Evolutionary conservation across 495 filamentous ascomycete species (phyloP), one percentile per base, ranked within the genome.

Genomic region (Lepraria neglecta): DNA sequence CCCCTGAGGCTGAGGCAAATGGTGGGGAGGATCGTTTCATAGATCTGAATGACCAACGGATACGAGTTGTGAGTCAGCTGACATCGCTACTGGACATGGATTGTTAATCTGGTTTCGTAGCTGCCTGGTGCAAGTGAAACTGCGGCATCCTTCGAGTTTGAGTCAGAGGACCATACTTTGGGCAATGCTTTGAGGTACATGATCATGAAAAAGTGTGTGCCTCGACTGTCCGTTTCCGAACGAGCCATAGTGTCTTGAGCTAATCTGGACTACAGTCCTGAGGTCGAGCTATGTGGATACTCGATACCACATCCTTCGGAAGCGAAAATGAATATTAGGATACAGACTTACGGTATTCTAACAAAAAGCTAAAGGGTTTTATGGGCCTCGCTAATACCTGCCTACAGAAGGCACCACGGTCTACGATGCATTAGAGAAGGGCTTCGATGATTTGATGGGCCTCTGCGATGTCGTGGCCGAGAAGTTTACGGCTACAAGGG

Each of bases 241-340:
- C 33, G 35, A 38, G 35, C 35, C 35, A 38, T 6, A 38, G 4
- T 12, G 40, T 56, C 31, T 9, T n/a, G 9, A 45, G 19, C 38
- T 15, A 31, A 40, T 15, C 6, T 33, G 5, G 50, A 30, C 46
- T 44, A 14, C 47, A 66, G 92, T 71, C 94, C 94, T 40, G 82
- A 89, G 47, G 94, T 98, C 40, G 94, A 98, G 69, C 94, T 98
- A 75, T 97, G 95, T 76, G 94, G 92, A 47, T 97, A 98, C 71
- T 91, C 94, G 4, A 97, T 98, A 58, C 94, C 94, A 10, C 94
- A 98, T 77, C 94, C 95, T 40, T 95, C 92, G 19, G 94, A 98
- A 70, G 75, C 84, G 14, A 92, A 95, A 75, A 96, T 98, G 94
- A 95, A 97, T 70, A 74, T 98, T 33, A 84, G 94, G 59, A 97